Base-by-base conservation (phyloP, 78 protist genomes). In the Pelomyxa schiedti region DNA sequence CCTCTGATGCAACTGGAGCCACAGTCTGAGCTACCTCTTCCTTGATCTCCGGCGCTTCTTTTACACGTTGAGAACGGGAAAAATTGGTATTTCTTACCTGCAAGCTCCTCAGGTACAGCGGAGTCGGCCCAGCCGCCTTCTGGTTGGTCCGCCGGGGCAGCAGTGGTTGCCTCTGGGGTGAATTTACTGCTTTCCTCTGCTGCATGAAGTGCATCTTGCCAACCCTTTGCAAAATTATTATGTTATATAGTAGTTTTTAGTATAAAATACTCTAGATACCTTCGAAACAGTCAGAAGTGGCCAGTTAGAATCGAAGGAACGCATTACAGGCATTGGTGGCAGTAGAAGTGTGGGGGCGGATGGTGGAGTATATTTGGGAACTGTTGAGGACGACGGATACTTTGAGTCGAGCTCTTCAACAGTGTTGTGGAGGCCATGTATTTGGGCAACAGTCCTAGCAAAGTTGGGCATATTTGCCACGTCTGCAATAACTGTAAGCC, bases 351-450 rank as follows among this genome's bases (percentile, higher is more conserved):
- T 66, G 28, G 78, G 78, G 0, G 68, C 41, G 8, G 32, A 35
- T 42, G 69, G 70, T 16, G 66, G 69, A 26, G 43, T 3, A 8
- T 76, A 86, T 42, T 68, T 35, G 1, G 39, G 22, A n/a, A n/a
- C n/a, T n/a, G n/a, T n/a, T n/a, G n/a, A n/a, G n/a, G n/a, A n/a
- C n/a, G n/a, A n/a, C n/a, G n/a, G n/a, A n/a, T n/a, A n/a, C n/a
- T n/a, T n/a, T n/a, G n/a, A n/a, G n/a, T n/a, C n/a, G n/a, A n/a
- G n/a, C n/a, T n/a, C n/a, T 5, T 69, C 75, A 2, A 79, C 84
- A 2, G 90, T 86, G n/a, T 82, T 83, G 2, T 72, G 83, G 4
- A 95, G 81, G 41, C 96, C 96, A 74, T 95, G 84, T 28, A 88
- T 74, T 4, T 66, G 4, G 8, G 98, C 95, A 0, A 85, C 58